Evolutionary conservation across 2,329 filamentous ascomycete species (phyloP), one percentile per base, ranked within the genome.

Genomic region (Fusarium burgessii): DNA sequence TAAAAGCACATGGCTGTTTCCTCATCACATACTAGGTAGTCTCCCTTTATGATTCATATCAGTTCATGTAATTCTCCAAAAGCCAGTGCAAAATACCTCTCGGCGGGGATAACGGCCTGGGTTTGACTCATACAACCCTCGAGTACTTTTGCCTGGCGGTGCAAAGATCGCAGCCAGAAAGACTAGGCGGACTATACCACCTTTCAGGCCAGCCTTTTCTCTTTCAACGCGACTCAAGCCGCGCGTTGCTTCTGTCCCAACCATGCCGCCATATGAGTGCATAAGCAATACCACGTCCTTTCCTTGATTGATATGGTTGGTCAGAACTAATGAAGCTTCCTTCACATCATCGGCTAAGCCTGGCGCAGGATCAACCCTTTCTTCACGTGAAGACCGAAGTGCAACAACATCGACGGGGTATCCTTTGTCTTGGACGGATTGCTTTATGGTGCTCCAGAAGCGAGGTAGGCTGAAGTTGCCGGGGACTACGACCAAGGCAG

Each of bases 181-280:
- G 3, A 66, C 17, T 14, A 66, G 3, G 7, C 25, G 20, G 15
- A 32, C 6, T 17, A 66, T 66, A 0, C 62, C 62, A 5, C 63
- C 62, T 10, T 43, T 47, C 0, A 54, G 18, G 0, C 54, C 63
- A 17, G 18, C 13, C 6, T 54, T 54, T 10, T 61, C 54, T 2
- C 62, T 15, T 15, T 66, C 62, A 5, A 13, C 3, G 1, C 46
- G 32, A 15, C 62, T 43, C 10, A 66, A 4, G 2, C 62, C 36
- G 3, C 46, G 41, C 6, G 45, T 61, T 7, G 62, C 63, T 33
- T 66, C 62, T 1, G 62, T 66, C 2, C 63, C 62, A 1, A 60
- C 62, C 54, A 66, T 66, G 1, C 63, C 63, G 4, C 63, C 63
- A 36, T 66, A 66, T 1, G 62, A 66, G n/a, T 66, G 62, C 62